phyloP scores from a whole-genome alignment of 768 basidiomycete genomes.

The Chlorophyllum brunneum region DNA sequence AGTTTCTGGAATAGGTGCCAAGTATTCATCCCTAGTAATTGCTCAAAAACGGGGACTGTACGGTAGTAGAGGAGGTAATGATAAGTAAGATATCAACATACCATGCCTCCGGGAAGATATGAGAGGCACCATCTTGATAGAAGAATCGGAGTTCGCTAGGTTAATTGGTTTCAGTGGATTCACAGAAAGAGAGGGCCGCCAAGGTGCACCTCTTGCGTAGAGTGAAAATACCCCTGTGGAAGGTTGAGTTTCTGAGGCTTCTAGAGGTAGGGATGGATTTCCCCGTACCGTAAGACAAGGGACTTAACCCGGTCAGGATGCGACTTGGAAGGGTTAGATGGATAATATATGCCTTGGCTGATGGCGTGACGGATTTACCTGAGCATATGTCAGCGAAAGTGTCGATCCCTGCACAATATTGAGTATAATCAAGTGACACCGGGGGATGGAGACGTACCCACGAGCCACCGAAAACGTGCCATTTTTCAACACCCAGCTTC shows the following conservation, averaged over 20 bases:
- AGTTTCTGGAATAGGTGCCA: slow-evolving; percentile 74
- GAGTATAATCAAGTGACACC: neutral
- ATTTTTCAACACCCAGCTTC: slow-evolving; percentile 74
- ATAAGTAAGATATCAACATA: slow-evolving; percentile 19
- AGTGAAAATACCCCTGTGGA: slow-evolving; percentile 79
- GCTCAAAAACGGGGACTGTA: neutral
- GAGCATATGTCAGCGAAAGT: slow-evolving; percentile 79
- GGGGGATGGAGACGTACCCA: slow-evolving; percentile 53
- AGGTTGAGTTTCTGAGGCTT: neutral
- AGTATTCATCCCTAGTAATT: slow-evolving; percentile 69
- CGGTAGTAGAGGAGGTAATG: neutral
- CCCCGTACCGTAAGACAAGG: slow-evolving; percentile 65
- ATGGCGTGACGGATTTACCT: slow-evolving; percentile 38
- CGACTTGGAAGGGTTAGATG: slow-evolving; percentile 34
- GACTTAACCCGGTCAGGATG: slow-evolving; percentile 81
- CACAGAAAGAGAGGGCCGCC: neutral
- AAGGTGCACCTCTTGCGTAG: slow-evolving; percentile 63
- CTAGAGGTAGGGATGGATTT: neutral
- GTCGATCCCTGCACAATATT: slow-evolving; percentile 65
- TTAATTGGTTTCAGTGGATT: neutral
- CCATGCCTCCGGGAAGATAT: slow-evolving; percentile 89
- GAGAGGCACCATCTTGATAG: slow-evolving; percentile 83
- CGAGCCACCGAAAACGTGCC: slow-evolving; percentile 94
- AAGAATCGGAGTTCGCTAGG: slow-evolving; percentile 81
- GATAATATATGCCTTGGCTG: neutral